Conservation (phyloP, 2,329 filamentous ascomycete species). For the Purpureocillium takamizusanense region DNA sequence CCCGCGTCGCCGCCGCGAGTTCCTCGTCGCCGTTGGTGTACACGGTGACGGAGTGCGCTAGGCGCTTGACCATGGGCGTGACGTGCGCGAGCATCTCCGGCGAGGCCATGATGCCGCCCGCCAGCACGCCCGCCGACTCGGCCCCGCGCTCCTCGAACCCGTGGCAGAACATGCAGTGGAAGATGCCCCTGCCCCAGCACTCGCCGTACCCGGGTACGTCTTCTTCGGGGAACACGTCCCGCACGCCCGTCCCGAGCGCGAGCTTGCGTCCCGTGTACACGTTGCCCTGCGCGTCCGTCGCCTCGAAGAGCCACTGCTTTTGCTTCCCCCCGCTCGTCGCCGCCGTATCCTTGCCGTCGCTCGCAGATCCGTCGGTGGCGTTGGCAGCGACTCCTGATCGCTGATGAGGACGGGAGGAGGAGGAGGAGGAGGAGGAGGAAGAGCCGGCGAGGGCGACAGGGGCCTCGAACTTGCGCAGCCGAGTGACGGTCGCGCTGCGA, state of each 20-base stretch:
- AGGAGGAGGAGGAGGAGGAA: too few relatives aligned
- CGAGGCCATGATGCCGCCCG: conserved; percentile 22
- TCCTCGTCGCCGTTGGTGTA: conserved; percentile 39
- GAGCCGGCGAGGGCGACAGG: too few relatives aligned
- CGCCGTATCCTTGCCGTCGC: too few relatives aligned
- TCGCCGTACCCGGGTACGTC: conserved; percentile 43
- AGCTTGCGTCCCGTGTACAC: conserved; percentile 41
- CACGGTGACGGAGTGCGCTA: conserved; percentile 35
- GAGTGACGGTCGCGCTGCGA: conserved; percentile 15
- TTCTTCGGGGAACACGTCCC: conserved; percentile 35
- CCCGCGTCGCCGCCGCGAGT: conserved; percentile 18
- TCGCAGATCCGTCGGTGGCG: too few relatives aligned
- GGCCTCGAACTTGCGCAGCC: conserved; percentile 17
- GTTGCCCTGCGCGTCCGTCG: conserved; percentile 29
- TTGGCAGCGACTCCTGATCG: too few relatives aligned
- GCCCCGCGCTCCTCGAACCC: conserved; percentile 47
- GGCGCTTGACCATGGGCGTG: conserved; percentile 31
- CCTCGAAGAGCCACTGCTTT: conserved; percentile 20
- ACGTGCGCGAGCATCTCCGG: conserved; percentile 26
- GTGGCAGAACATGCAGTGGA: conserved; percentile 52
- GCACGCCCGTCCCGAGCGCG: conserved; percentile 44
- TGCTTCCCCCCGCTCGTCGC: too few relatives aligned
- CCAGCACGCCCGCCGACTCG: conserved; percentile 36
- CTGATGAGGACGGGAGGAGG: too few relatives aligned
- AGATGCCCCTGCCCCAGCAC: conserved; percentile 46